Percentiles rank a stretch among this genome's conserved stretches.
These are phyloP conservation scores for Rhytidiadelphus loreus DNA, from an alignment of 225 moss, liverwort and hornwort species.

Conservation along the genomic window DNA sequence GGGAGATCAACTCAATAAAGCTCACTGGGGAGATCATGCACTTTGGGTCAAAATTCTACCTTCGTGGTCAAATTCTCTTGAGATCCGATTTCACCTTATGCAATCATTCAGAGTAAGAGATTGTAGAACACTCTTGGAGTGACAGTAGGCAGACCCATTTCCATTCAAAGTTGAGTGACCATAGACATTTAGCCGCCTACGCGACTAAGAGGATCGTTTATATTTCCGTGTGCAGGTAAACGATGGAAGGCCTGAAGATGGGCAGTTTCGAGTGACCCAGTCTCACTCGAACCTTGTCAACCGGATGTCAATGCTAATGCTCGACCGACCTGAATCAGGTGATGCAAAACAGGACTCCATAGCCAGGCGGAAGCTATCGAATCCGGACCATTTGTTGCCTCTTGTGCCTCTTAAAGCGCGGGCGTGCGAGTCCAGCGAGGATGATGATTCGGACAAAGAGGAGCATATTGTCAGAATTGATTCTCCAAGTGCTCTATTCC, in stretches of 20 bases:
- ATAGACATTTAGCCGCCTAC: not conserved
- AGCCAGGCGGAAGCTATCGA: not conserved
- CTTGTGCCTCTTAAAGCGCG: not conserved
- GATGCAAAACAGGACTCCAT: not conserved
- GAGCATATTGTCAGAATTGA: slow-evolving; percentile 61
- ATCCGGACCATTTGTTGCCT: not conserved
- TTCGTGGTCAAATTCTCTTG: not conserved
- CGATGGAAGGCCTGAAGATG: not conserved
- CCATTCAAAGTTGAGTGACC: not conserved
- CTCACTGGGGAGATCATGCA: not conserved
- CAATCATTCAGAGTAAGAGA: not conserved
- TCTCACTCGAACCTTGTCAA: slow-evolving; percentile 25
- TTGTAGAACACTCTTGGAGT: not conserved
- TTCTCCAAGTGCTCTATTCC: slow-evolving; percentile 58
- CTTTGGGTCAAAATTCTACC: no score
- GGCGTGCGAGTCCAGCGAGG: slow-evolving; percentile 43
- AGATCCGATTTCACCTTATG: not conserved
- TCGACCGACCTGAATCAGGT: not conserved
- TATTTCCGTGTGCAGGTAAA: slow-evolving; percentile 5
- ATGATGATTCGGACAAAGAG: slow-evolving; percentile 40
- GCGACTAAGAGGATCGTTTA: not conserved
- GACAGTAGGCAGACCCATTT: not conserved
- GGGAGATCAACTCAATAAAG: not conserved
- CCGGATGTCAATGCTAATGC: slow-evolving; percentile 23
- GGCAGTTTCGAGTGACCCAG: not conserved